A percentile compares a stretch with the other conserved stretches of the same genome.
Evolutionary conservation across 2,329 filamentous ascomycete genomes (phyloP).

Genomic region (Botrytis paeoniae): DNA sequence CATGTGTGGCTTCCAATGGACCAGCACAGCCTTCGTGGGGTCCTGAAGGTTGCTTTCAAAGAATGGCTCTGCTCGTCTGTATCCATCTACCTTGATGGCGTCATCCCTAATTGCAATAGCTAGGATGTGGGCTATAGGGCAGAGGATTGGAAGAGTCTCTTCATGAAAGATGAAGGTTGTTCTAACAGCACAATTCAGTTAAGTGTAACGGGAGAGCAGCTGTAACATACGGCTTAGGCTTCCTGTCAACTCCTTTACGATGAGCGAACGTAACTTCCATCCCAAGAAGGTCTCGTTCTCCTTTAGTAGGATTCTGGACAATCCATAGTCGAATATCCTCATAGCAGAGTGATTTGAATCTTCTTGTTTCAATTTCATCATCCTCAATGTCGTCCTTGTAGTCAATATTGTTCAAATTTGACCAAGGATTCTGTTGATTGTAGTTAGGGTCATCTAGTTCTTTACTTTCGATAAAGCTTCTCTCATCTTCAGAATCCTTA

Average conservation of each 20-base stretch:
- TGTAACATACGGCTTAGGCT: slow-evolving; percentile 26
- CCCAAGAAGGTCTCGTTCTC: slow-evolving; percentile 22
- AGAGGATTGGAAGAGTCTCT: slow-evolving; percentile 27
- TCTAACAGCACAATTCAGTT: slow-evolving; percentile 13
- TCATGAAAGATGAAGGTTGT: slow-evolving; percentile 28
- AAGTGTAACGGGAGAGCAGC: too few relatives aligned
- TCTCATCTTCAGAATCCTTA: neutral
- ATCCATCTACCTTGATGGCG: slow-evolving; percentile 23
- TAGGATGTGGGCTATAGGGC: slow-evolving; percentile 26
- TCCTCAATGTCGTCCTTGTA: neutral
- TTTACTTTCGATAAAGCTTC: too few relatives aligned
- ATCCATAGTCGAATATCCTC: slow-evolving; percentile 19
- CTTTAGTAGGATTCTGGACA: slow-evolving; percentile 19
- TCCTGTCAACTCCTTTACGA: slow-evolving; percentile 25
- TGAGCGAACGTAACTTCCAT: slow-evolving; percentile 25
- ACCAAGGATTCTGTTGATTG: too few relatives aligned
- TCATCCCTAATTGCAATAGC: slow-evolving; percentile 23
- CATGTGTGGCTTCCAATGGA: slow-evolving; percentile 25
- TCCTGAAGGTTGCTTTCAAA: slow-evolving; percentile 24
- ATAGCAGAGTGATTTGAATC: slow-evolving; percentile 19
- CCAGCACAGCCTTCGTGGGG: slow-evolving; percentile 15
- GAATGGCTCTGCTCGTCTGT: slow-evolving; percentile 22
- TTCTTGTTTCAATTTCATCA: neutral
- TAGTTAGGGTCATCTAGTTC: too few relatives aligned
- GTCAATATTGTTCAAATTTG: too few relatives aligned